These are phyloP conservation scores for Leavenworthia alabamica DNA, from an alignment of 345 rosid species.

Conservation along the genomic window DNA sequence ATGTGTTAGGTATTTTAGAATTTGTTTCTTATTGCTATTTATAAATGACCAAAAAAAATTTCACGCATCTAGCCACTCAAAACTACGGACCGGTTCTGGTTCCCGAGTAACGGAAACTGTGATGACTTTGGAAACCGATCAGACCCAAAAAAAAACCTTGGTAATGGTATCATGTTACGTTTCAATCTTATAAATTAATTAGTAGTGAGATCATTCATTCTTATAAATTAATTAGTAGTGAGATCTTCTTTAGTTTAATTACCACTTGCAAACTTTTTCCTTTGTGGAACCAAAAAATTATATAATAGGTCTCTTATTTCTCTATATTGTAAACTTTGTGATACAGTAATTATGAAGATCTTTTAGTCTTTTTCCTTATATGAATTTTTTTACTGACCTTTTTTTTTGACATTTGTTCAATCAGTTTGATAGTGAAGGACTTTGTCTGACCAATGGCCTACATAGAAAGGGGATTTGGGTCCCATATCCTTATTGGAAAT, in stretches of 20 bases:
- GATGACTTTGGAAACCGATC: conserved; percentile 69
- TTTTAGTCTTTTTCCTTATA: conserved; percentile 17
- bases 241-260: conserved; percentile 19
- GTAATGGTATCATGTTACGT: conserved; percentile 42
- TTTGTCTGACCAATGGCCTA: conserved; percentile 29
- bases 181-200: no score
- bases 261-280: conserved; percentile 18
- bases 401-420: conserved; percentile 17
- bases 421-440: conserved; percentile 25
- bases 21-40: no score
- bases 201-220: conserved; percentile 3
- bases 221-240: conserved; percentile 18
- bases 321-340: neutral
- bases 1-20: no score
- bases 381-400: conserved; percentile 21
- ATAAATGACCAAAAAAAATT: no score
- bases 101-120: conserved; percentile 53
- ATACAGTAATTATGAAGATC: conserved; percentile 66
- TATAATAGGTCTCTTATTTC: no score
- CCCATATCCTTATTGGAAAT: conserved; percentile 14
- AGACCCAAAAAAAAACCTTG: conserved; percentile 69
- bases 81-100: no score
- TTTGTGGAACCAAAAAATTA: no score
- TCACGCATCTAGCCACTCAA: no score
- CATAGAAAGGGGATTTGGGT: conserved; percentile 25